phyloP scores from a whole-genome alignment of 768 basidiomycete species.

The Crepidotus variabilis region DNA sequence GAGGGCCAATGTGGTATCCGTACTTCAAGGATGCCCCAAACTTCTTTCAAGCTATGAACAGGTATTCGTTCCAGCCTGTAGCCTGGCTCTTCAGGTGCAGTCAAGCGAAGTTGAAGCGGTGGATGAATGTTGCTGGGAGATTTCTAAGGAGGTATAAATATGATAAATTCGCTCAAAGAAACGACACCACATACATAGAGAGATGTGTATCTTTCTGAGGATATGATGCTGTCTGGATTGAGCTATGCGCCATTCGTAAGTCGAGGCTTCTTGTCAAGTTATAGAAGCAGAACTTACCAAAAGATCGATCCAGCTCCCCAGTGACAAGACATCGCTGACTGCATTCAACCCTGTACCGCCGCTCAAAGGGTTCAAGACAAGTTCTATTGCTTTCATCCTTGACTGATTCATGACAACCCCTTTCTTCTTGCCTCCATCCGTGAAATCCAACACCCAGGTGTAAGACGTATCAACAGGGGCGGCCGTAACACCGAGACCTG shows the following conservation, averaged over 20 bases:
- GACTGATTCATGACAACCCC: constrained; percentile 74
- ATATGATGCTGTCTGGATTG: constrained; percentile 41
- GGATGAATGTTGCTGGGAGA: constrained; percentile 70
- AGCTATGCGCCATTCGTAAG: constrained; percentile 37
- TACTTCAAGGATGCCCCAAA: constrained; percentile 76
- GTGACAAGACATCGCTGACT: constrained; percentile 38
- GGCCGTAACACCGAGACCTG: background rate
- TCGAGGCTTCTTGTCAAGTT: constrained; percentile 2
- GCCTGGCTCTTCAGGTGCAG: constrained; percentile 71
- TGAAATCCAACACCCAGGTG: constrained; percentile 75
- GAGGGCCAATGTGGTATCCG: constrained; percentile 1
- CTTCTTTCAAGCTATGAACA: constrained; percentile 68
- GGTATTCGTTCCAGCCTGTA: constrained; percentile 69
- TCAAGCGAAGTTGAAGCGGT: constrained; percentile 62
- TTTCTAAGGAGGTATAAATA: constrained; percentile 32
- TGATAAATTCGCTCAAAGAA: background rate
- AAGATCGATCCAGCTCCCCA: constrained; percentile 65
- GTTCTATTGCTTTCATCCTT: constrained; percentile 70
- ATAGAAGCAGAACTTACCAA: constrained; percentile 37
- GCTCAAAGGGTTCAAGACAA: constrained; percentile 53
- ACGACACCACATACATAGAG: constrained; percentile 49
- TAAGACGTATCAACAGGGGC: constrained; percentile 23
- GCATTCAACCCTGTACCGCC: constrained; percentile 34
- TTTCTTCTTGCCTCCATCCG: constrained; percentile 41
- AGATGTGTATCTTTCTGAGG: constrained; percentile 64